phyloP scores from a whole-genome alignment of 2,329 filamentous ascomycete species.

The Ophiostoma ips region DNA sequence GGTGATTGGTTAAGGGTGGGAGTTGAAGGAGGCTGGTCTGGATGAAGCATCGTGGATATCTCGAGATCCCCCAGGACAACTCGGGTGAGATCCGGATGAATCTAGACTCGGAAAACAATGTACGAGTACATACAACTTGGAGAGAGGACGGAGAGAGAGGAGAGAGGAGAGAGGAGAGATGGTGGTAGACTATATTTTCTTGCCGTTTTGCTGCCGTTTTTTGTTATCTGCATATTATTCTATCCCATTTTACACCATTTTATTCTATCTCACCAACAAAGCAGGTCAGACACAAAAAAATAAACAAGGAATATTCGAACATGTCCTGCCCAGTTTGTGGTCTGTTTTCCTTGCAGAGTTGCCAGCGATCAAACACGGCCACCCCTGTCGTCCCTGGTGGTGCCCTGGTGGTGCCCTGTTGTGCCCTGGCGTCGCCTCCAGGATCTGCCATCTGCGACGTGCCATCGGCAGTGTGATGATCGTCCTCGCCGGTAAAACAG shows the following conservation, averaged over 20 bases:
- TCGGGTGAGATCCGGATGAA: too few species aligned
- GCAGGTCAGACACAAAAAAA: background rate
- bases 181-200: background rate
- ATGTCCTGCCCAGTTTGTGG: too few species aligned
- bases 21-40: too few species aligned
- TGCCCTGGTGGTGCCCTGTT: too few species aligned
- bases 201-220: background rate
- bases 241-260: background rate
- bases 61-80: too few species aligned
- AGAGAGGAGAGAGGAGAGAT: background rate
- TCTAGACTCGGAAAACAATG: background rate
- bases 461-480: slow-evolving; percentile 20
- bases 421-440: too few species aligned
- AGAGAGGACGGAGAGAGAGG: too few species aligned
- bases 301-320: background rate
- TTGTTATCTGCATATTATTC: background rate
- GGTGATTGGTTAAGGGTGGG: slow-evolving; percentile 70
- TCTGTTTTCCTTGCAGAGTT: too few species aligned
- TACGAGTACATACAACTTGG: background rate
- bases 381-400: slow-evolving; percentile 6
- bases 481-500: background rate
- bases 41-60: too few species aligned
- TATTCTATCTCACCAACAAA: background rate
- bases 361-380: too few species aligned
- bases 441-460: slow-evolving; percentile 18